These are phyloP conservation scores for Rhodotorula diobovata DNA, from an alignment of 768 basidiomycete species.

Conservation along the genomic window DNA sequence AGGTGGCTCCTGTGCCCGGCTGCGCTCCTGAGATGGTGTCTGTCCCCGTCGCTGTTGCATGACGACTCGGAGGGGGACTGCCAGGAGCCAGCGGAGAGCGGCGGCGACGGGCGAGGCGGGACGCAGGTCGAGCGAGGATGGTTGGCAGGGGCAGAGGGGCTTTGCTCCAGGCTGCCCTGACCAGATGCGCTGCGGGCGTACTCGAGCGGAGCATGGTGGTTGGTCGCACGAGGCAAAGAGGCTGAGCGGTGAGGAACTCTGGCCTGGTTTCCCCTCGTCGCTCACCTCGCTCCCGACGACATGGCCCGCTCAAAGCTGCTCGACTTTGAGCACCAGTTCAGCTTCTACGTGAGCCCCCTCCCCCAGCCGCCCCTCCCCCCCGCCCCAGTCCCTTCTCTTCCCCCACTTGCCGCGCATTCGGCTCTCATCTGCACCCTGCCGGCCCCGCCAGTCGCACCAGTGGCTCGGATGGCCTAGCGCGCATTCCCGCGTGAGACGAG, in stretches of 20 bases:
- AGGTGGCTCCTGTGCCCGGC: too few relatives aligned
- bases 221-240: neutral
- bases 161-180: neutral
- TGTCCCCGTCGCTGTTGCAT: neutral
- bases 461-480: too few relatives aligned
- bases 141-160: neutral
- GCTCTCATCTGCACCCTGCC: too few relatives aligned
- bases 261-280: neutral
- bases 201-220: neutral
- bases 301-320: neutral
- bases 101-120: conserved; percentile 8
- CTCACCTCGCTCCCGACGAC: neutral
- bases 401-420: neutral
- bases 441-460: too few relatives aligned
- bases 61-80: neutral
- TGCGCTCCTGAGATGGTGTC: neutral
- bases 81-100: neutral
- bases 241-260: neutral
- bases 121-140: neutral
- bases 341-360: conserved; percentile 34
- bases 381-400: neutral
- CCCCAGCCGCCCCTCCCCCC: neutral
- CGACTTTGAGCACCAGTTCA: conserved; percentile 30
- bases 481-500: too few relatives aligned
- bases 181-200: neutral